A percentile compares a stretch with the other conserved stretches of the same genome.
These are phyloP conservation scores for Juncus effusus DNA, from an alignment of 176 grass and related monocot genomes.

Conservation along the genomic window DNA sequence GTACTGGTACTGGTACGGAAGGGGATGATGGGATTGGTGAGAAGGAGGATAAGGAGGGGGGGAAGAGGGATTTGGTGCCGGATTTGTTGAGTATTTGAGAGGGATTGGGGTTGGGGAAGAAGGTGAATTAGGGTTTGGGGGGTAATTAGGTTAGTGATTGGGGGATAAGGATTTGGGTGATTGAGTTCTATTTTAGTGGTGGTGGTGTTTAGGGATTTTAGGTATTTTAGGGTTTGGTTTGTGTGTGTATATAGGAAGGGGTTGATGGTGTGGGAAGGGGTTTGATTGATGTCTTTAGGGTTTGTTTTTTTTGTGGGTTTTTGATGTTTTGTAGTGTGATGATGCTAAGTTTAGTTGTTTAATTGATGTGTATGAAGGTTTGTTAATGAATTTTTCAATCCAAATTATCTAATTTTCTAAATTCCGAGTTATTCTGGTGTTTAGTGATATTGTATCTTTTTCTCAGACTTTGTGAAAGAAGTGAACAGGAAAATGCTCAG, in stretches of 20 bases:
- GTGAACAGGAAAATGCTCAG: too few relatives aligned
- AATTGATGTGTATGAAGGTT: slow-evolving; percentile 11
- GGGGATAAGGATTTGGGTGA: slow-evolving; percentile 15
- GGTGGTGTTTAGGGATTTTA: slow-evolving; percentile 4
- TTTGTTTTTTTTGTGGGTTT: slow-evolving; percentile 5
- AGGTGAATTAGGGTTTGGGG: slow-evolving; percentile 20
- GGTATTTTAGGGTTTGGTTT: slow-evolving; percentile 4
- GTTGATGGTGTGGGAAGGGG: not conserved
- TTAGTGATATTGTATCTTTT: not conserved
- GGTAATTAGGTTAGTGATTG: slow-evolving; percentile 21
- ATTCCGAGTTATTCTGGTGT: not conserved
- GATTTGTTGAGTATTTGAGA: slow-evolving; percentile 83
- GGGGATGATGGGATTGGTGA: slow-evolving; percentile 32
- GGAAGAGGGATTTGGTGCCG: slow-evolving; percentile 16
- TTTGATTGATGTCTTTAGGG: not conserved
- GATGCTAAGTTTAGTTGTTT: slow-evolving; percentile 4
- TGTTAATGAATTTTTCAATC: slow-evolving; percentile 11
- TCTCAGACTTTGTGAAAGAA: too few relatives aligned
- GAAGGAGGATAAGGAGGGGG: slow-evolving; percentile 3
- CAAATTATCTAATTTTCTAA: slow-evolving; percentile 7
- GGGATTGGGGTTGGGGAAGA: slow-evolving; percentile 1
- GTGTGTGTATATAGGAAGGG: not conserved
- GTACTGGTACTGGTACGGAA: not conserved
- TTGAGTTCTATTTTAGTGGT: not conserved
- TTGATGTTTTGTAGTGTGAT: not conserved